phyloP scores from a whole-genome alignment of 139 green algal genomes.

The Microglena sp. region DNA sequence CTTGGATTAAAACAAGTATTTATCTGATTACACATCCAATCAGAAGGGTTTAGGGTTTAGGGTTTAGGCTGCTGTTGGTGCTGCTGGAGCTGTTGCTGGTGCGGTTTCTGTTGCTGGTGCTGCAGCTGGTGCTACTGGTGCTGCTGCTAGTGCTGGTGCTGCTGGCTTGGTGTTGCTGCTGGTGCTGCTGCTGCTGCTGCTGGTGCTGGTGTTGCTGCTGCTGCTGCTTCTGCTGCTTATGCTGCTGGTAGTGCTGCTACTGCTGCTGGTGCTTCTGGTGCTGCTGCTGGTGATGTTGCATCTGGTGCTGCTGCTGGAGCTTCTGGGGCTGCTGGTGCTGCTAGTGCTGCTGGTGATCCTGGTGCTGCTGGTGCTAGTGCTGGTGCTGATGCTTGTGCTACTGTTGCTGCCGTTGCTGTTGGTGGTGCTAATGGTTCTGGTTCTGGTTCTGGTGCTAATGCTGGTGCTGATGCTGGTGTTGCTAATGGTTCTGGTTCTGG shows the following conservation, averaged over 20 bases:
- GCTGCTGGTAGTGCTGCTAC: neutral
- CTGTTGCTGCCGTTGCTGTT: neutral
- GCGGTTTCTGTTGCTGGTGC: neutral
- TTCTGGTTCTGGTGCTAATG: neutral
- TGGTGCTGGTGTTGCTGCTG: neutral
- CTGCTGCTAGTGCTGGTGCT: neutral
- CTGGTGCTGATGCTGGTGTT: neutral
- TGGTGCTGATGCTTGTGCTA: neutral
- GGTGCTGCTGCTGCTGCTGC: neutral
- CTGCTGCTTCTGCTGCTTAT: neutral
- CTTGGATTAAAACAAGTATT: too few relatives aligned
- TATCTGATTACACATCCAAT: too few relatives aligned
- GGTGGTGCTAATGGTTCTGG: neutral
- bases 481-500: neutral
- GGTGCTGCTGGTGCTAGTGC: neutral
- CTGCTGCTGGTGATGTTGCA: neutral
- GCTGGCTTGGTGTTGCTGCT: conserved; percentile 1
- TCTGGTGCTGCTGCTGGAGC: neutral
- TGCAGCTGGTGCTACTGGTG: neutral
- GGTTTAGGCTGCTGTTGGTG: too few relatives aligned
- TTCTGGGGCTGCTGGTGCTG: neutral
- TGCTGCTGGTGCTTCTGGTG: neutral
- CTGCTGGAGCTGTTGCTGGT: neutral
- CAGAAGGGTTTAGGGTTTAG: too few relatives aligned
- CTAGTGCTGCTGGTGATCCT: neutral